Base-by-base conservation (phyloP, 2,329 filamentous ascomycete genomes). In the Fusarium sp. region DNA sequence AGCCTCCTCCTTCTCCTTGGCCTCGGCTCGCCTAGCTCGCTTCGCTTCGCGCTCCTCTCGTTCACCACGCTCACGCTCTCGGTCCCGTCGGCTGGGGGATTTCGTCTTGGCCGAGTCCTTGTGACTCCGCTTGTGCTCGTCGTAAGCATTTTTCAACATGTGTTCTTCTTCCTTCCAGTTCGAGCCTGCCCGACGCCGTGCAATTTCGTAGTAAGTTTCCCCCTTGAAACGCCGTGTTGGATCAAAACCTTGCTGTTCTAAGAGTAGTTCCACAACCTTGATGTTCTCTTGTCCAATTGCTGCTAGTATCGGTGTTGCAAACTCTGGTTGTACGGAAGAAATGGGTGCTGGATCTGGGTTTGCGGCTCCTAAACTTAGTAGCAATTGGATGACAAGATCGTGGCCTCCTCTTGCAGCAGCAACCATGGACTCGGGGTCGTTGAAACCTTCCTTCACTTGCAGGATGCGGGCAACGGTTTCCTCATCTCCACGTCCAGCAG, bases 371-470 rank as follows among this genome's bases (percentile, higher is more conserved):
- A 95, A 85, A 10, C 92, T 92, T 47, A 95, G 83, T 59, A 95
- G 83, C 31, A 98, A 89, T 79, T 95, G 94, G 70, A 98, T 91
- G 27, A 97, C 93, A 66, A 96, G 91, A 77, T 95, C 92, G 79
- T 99, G 96, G 2, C 97, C 97, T 66, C 95, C 97, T 82, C 95
- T 93, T 33, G 97, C 95, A 25, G 97, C 97, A 65, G 94, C 95
- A 65, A 98, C 95, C 82, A 98, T 91, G 54, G 95, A 94, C 74
- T 95, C 93, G 1, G 95, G 91, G 80, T 98, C 96, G 71, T 92
- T 88, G 68, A 87, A 89, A 13, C 85, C 85, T 35, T 90, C 88
- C 73, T 89, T 89, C 27, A 92, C 90, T 74, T 91, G 88, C 22
- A 92, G 79, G 64, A 92, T 89, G 54, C 89, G 86, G 36, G 86